Base-by-base conservation (phyloP, 1,139 yeast genomes). In the Scheffersomyces segobiensis region DNA sequence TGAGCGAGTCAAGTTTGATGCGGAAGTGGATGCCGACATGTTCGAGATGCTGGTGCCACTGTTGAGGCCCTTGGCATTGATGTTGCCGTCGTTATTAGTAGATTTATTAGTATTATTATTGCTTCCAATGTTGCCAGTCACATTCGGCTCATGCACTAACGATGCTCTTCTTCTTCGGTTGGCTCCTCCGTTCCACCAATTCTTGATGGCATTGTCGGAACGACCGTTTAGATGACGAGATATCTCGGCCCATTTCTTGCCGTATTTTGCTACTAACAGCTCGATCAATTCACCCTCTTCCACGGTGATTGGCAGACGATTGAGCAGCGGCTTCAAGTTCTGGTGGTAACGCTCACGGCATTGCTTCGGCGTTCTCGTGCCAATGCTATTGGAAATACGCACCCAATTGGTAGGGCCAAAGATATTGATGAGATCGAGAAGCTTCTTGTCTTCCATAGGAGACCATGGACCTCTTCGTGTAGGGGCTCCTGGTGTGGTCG, bases 111-210 rank as follows among this genome's bases (percentile, higher is more conserved):
- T 32, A 32, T 10, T 32, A 32, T 32, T 32, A 8, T 8, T 32
- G 42, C 12, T 32, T 2, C 42, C 42, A 5, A 14, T 24, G 50
- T 20, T 48, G 14, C 21, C 17, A 48, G 18, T 19, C 8, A n/a
- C 50, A 21, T 17, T 48, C 24, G 50, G 50, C 12, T 20, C 24
- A n/a, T 48, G 50, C 18, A 57, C 61, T 55, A 61, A 54, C 19
- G 76, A 71, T 3, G 87, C 87, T 62, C 91, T 71, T 65, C 92
- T 81, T 63, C 96, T 77, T 60, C 96, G 81, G 67, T 89, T 91
- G 19, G 96, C 93, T 14, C 96, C 96, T 7, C 97, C 96, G 69
- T 93, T 93, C 97, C 97, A 93, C 97, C 97, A 93, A 74, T 92
- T 92, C 71, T 93, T 93, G 65, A 93, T 91, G 39, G 97, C 95